Evolutionary conservation across 352 stramenopile genomes (phyloP), one percentile per base, ranked within the genome.

Genomic region (Phytopythium litorale): DNA sequence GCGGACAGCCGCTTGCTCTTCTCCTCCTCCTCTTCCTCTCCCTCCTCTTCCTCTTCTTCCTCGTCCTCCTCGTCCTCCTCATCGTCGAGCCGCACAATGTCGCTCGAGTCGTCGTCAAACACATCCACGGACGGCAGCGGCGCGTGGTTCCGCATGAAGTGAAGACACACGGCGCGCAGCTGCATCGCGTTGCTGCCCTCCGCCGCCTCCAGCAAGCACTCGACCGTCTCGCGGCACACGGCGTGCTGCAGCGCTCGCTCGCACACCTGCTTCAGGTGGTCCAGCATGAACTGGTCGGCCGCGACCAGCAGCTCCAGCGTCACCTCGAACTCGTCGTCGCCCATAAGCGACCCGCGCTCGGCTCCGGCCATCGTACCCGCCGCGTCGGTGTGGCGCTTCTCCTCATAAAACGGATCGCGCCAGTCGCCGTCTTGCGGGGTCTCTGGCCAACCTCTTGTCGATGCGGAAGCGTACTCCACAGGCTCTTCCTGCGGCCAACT

Each of bases 271-370:
- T 98, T 99, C 18, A 99, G 72, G 71, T 98, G 89, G 68, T 99
- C 95, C 25, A 99, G 77, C 79, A 98, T 98, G 76, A 98, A 99
- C 73, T 98, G 88, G 70, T 99, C 95, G 7, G 94, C 88, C 18
- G 97, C 77, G 48, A 98, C 86, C 12, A 99, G 71, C 13, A 98
- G 76, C 45, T 98, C 89, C 58, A 98, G 69, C 23, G 88, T 72
- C 37, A 80, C 70, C 50, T 91, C 79, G 32, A 98, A 60, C 60
- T 87, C 71, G 60, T 73, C 76, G 56, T 75, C 68, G 8, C 56
- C 63, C 5, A 67, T 43, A 19, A 64, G 49, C 15, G 58, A 43
- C 9, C 28, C 51, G 33, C 62, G 38, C n/a, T 58, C 52, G 25
- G 66, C 51, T 30, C 64, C 49, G 37, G 62, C 48, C 3, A 13